Base-by-base conservation (phyloP, 805 yeast genomes). In the Yamadazyma kitorensis region DNA sequence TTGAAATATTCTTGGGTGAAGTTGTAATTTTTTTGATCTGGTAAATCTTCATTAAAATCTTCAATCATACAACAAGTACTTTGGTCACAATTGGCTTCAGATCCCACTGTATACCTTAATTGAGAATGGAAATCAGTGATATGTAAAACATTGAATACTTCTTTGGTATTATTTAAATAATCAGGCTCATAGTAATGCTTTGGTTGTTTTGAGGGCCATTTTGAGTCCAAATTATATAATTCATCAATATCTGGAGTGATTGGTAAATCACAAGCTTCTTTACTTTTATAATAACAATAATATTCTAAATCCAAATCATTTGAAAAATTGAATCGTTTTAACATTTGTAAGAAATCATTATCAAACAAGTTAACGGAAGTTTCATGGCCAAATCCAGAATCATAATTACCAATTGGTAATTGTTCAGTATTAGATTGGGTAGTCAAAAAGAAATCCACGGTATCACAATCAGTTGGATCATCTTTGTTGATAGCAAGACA, bases 111-210 rank as follows among this genome's bases (percentile, higher is more conserved):
- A 52, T 72, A 77, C 42, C 74, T 73, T 36, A 72, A 52, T 49
- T 79, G 76, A 30, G 78, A 54, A 54, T 81, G 87, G 55, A 80
- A 75, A 49, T 81, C 87, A 14, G 82, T 71, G 20, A 82, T 48
- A 45, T 82, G 88, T 40, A 81, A 59, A 4, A 79, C 86, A 39
- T 78, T 74, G 55, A 79, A 74, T 2, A 67, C 60, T 38, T 67
- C 51, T 17, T 51, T 40, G 25, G 43, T 41, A 12, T 6, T n/a
- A 10, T 17, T 7, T 13, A 14, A 20, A 45, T 59, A 63, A 10
- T 31, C 42, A 6, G 70, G 69, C 35, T 59, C 57, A 11, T 28
- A 20, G 19, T 33, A 30, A 22, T 40, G 44, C 22, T 49, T 22
- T 5, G 31, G 41, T 24, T 57, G 47, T 47, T 64, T 64, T 5